Evolutionary conservation across 1,284 basidiomycete genomes (phyloP).

Genomic region (Sanghuangporus weigelae): DNA sequence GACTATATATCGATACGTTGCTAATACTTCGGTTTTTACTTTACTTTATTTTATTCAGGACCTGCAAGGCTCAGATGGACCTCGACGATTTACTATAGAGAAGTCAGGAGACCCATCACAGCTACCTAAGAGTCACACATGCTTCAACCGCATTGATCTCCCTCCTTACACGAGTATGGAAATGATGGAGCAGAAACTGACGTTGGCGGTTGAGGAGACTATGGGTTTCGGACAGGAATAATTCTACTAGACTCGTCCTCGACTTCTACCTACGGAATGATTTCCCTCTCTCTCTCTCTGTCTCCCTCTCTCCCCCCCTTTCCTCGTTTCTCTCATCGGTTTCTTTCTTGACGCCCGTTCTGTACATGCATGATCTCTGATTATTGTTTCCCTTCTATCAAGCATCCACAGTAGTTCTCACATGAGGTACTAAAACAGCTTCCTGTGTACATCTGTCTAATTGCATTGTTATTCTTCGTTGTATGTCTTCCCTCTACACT

Average conservation of each 20-base stretch:
- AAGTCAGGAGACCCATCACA: constrained; percentile 85
- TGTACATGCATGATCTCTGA: neutral
- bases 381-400: neutral
- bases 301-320: too few species aligned
- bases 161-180: constrained; percentile 84
- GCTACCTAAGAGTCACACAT: constrained; percentile 81
- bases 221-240: constrained; percentile 69
- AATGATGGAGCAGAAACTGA: constrained; percentile 79
- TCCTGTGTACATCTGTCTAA: too few species aligned
- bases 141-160: constrained; percentile 83
- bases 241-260: constrained; percentile 11
- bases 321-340: neutral
- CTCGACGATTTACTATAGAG: constrained; percentile 85
- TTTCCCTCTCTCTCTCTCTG: constrained; percentile 20
- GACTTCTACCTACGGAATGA: neutral
- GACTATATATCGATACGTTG: neutral
- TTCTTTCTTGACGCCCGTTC: neutral
- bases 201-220: constrained; percentile 77
- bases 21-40: neutral
- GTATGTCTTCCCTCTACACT: neutral
- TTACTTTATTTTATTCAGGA: constrained; percentile 86
- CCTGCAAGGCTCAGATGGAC: constrained; percentile 89
- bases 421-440: neutral
- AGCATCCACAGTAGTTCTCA: neutral
- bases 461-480: neutral